phyloP scores from a whole-genome alignment of 2,329 filamentous ascomycete genomes.

The Helminthosporium solani region DNA sequence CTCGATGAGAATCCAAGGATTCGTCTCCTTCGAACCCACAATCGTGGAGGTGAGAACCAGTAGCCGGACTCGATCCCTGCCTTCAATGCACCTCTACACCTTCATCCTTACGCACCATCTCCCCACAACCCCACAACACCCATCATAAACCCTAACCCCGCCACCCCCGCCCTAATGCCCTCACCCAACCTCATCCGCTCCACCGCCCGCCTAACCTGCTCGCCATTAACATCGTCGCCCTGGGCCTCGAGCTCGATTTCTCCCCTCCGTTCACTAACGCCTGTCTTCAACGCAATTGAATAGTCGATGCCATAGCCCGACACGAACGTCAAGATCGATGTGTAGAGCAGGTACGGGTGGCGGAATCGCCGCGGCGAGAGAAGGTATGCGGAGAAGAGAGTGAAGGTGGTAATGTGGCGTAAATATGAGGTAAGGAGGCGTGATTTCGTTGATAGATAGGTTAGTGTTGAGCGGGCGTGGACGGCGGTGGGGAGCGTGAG shows the following conservation, averaged over 20 bases:
- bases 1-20: too few relatives aligned
- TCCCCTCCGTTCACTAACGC: slow-evolving; percentile 24
- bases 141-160: slow-evolving; percentile 49
- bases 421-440: slow-evolving; percentile 60
- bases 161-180: slow-evolving; percentile 45
- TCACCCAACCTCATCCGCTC: slow-evolving; percentile 46
- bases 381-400: slow-evolving; percentile 74
- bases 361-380: slow-evolving; percentile 72
- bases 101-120: slow-evolving; percentile 38
- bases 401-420: slow-evolving; percentile 65
- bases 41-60: too few relatives aligned
- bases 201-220: slow-evolving; percentile 50
- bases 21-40: too few relatives aligned
- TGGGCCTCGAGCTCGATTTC: slow-evolving; percentile 34
- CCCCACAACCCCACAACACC: slow-evolving; percentile 53
- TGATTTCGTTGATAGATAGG: slow-evolving; percentile 62
- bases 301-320: slow-evolving; percentile 46
- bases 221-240: slow-evolving; percentile 50
- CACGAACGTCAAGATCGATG: slow-evolving; percentile 63
- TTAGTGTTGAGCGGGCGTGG: slow-evolving; percentile 61
- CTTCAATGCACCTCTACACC: too few relatives aligned
- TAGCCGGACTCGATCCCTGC: too few relatives aligned
- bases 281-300: slow-evolving; percentile 28
- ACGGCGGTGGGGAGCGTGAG: slow-evolving; percentile 76
- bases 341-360: slow-evolving; percentile 91